Base-by-base conservation (phyloP, 192 early-diverging fungal genomes). In the Mortierella claussenii region DNA sequence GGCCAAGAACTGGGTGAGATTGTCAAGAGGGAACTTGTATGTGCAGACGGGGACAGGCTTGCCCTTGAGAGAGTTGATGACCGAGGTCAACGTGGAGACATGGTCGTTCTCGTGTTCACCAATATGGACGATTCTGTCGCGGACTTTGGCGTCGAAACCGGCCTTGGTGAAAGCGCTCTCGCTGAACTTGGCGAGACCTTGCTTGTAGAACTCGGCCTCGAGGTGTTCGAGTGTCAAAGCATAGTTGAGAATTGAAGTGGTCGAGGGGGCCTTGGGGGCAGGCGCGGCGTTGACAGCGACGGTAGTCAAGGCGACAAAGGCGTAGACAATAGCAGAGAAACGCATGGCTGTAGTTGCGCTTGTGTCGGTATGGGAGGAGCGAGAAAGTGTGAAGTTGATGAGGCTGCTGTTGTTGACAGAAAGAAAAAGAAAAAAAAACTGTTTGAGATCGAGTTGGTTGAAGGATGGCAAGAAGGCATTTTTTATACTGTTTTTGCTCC, bases 1-100 rank as follows among this genome's bases (percentile, higher is more conserved):
- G 12, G 82, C 78, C n/a, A 87, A 17, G 62, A 86, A 86, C 30
- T 54, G 57, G 37, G 59, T 48, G 24, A 86, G 63, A 24, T 71
- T 79, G 45, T 71, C 58, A 37, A 86, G 42, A 0, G 69, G 69
- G 55, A 73, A 59, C 8, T 37, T 52, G 60, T 59, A 64, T 11
- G 53, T 50, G 48, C 69, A 73, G 24, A 18, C 20, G 17, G 60
- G 60, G 28, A 64, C 53, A 20, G 69, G 60, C 1, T 32, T 40
- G n/a, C 36, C 47, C 3, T 73, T 56, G 15, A 64, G 26, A 20
- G 26, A 28, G 27, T 21, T 20, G 31, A 76, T 60, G 44, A 37
- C 51, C 12, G 55, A 53, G 15, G 64, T 76, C 49, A 76, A 30
- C 51, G 20, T 17, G 8, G 43, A 17, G 28, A 76, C 71, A 20